Percentiles rank a stretch among this genome's conserved stretches.
Evolutionary conservation across 139 green algal genomes (phyloP).

Genomic region (Micromonas pusilla): DNA sequence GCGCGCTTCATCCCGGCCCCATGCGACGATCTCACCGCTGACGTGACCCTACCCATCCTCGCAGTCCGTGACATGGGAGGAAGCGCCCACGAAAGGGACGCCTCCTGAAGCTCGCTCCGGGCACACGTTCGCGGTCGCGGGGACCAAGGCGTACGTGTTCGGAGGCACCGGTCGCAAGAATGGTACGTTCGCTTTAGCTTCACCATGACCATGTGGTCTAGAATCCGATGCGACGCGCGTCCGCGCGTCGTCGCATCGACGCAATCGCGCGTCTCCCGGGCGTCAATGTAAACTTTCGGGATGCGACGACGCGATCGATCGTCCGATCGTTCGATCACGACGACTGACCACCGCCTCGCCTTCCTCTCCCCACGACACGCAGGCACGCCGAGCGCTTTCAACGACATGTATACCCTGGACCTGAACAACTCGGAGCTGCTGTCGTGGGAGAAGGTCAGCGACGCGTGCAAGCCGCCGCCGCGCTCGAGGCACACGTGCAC

Average conservation of each 20-base stretch:
- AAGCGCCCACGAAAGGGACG: slow-evolving; percentile 2
- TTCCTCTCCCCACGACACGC: background rate
- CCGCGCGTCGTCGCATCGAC: too few relatives aligned
- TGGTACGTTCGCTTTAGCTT: slow-evolving; percentile 38
- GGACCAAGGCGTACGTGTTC: slow-evolving; percentile 40
- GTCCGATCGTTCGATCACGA: too few relatives aligned
- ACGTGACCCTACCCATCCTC: too few relatives aligned
- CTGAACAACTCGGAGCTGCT: slow-evolving; percentile 45
- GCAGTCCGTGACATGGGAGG: slow-evolving; percentile 29
- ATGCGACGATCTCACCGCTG: background rate
- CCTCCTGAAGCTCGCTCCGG: slow-evolving; percentile 10
- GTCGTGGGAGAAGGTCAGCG: slow-evolving; percentile 27
- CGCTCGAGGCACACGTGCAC: slow-evolving; percentile 59
- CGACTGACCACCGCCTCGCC: background rate
- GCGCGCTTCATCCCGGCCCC: background rate
- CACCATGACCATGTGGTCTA: too few relatives aligned
- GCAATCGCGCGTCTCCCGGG: background rate
- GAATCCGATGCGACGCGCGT: too few relatives aligned
- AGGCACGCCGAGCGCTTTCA: slow-evolving; percentile 66
- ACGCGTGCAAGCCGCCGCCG: slow-evolving; percentile 41
- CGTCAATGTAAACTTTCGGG: background rate
- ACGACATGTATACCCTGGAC: slow-evolving; percentile 64
- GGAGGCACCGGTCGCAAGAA: slow-evolving; percentile 57
- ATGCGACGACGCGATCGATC: background rate
- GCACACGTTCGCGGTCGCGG: slow-evolving; percentile 5